These are phyloP conservation scores for Phytophthora ohioensis DNA, from an alignment of 352 stramenopile species.

Conservation along the genomic window DNA sequence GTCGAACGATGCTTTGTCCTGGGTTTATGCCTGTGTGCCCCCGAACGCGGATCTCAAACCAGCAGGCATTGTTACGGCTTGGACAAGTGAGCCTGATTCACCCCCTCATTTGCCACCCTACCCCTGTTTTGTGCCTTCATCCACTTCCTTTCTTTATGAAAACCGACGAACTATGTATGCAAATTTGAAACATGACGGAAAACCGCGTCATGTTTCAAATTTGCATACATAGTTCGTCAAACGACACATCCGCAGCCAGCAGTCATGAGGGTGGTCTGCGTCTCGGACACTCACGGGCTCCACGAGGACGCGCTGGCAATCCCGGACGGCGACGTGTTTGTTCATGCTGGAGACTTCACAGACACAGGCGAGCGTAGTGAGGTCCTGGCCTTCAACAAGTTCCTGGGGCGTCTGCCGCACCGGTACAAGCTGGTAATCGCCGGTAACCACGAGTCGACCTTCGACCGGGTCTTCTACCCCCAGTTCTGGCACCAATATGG, in stretches of 20 bases:
- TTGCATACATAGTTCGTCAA: no score
- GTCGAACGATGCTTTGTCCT: no score
- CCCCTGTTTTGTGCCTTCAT: no score
- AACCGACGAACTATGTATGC: no score
- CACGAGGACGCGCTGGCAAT: conserved; percentile 74
- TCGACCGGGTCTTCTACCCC: conserved; percentile 76
- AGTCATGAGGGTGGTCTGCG: conserved; percentile 70
- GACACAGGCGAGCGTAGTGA: conserved; percentile 74
- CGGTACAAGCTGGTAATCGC: conserved; percentile 82
- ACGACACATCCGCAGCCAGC: neutral
- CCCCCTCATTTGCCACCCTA: no score
- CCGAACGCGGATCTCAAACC: no score
- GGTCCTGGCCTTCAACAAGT: conserved; percentile 76
- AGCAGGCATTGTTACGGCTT: no score
- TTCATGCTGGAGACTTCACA: conserved; percentile 92
- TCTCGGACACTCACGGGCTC: conserved; percentile 82
- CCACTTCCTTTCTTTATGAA: no score
- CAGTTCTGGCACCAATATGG: conserved; percentile 79
- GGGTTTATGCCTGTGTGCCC: no score
- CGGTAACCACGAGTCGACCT: conserved; percentile 87
- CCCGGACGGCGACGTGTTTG: conserved; percentile 83
- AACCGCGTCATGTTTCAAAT: no score
- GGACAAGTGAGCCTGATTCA: no score
- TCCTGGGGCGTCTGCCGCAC: conserved; percentile 73
- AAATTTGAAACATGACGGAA: no score